Evolutionary conservation across 257 asterid species (phyloP).

Genomic region (Cordia subcordata): DNA sequence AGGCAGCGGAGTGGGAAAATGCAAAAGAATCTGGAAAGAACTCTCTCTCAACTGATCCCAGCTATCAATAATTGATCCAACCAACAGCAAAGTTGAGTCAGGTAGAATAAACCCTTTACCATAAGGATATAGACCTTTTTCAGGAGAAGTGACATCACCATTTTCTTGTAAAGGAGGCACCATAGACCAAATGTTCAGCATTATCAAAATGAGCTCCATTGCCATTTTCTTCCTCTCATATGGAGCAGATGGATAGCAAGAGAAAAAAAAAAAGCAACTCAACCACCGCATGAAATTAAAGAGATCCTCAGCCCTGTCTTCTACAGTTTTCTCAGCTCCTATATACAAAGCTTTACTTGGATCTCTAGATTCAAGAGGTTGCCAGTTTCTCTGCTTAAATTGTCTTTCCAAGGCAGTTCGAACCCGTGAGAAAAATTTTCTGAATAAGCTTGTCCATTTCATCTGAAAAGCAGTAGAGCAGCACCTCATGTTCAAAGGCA

Average conservation of each 20-base stretch:
- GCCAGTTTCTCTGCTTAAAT: slow-evolving; percentile 67
- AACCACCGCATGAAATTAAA: slow-evolving; percentile 75
- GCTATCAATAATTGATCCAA: slow-evolving; percentile 93
- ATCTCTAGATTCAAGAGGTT: slow-evolving; percentile 42
- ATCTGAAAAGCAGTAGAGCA: slow-evolving; percentile 90
- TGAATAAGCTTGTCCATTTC: slow-evolving; percentile 97
- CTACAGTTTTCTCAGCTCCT: slow-evolving; percentile 28
- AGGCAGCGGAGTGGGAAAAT: slow-evolving; percentile 92
- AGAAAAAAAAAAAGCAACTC: slow-evolving; percentile 77
- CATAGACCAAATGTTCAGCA: slow-evolving; percentile 80
- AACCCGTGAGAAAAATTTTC: slow-evolving; percentile 88
- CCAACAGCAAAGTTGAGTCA: slow-evolving; percentile 70
- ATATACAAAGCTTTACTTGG: slow-evolving; percentile 27
- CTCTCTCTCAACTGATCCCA: slow-evolving; percentile 90
- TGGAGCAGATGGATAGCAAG: slow-evolving; percentile 98
- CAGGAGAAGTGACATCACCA: slow-evolving; percentile 32
- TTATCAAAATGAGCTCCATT: slow-evolving; percentile 72
- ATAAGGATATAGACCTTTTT: slow-evolving; percentile 54
- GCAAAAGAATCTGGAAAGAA: slow-evolving; percentile 66
- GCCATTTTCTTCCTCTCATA: slow-evolving; percentile 97
- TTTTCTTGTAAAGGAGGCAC: slow-evolving; percentile 32
- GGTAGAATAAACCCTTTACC: slow-evolving; percentile 58
- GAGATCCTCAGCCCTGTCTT: slow-evolving; percentile 61
- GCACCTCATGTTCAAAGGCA: slow-evolving; percentile 94
- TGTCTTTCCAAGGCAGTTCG: slow-evolving; percentile 86